Base-by-base conservation (phyloP, 805 yeast species). In the Candida stauntonica region DNA sequence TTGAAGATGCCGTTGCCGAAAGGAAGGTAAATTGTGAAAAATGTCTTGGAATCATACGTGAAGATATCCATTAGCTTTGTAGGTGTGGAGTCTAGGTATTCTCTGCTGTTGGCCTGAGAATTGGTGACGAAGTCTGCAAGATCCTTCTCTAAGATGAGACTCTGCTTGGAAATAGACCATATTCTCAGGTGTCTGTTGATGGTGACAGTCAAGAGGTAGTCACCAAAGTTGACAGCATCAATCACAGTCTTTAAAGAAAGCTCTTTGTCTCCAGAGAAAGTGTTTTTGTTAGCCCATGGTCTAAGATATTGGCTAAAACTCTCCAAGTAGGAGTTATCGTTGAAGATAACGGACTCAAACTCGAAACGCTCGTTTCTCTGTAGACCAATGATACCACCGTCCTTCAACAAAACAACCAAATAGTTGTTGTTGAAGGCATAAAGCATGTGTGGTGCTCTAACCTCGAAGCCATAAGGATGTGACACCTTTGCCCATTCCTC, bases 341-440 rank as follows among this genome's bases (percentile, higher is more conserved):
- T 72, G 57, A 82, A 83, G 20, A 77, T 60, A 31, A 56, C 58
- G 8, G 73, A 75, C 40, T 63, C 74, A 29, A 64, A 57, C 6
- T 40, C 43, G 17, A 45, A 44, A n/a, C 28, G 27, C 38, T 15
- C 44, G 26, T 35, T 41, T 45, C 55, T 59, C 20, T 52, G 52
- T 41, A 83, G 64, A 31, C 78, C 79, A 35, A 86, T 61, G 29
- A 88, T 57, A 1, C 89, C 86, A 18, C 97, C 96, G 61, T 89
- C 95, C 31, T 70, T 68, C 34, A 88, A 64, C 5, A 86, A 68
- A 0, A 82, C 76, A 3, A 87, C 55, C 7, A 78, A 54, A 31
- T 71, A 67, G 3, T 54, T 50, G 0, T 62, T 45, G 23, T 74
- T 68, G 13, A 79, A 58, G 1, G 81, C 57, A 35, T 68, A 63